Evolutionary conservation across 257 asterid species (phyloP).

Genomic region (Fraxinus excelsior): DNA sequence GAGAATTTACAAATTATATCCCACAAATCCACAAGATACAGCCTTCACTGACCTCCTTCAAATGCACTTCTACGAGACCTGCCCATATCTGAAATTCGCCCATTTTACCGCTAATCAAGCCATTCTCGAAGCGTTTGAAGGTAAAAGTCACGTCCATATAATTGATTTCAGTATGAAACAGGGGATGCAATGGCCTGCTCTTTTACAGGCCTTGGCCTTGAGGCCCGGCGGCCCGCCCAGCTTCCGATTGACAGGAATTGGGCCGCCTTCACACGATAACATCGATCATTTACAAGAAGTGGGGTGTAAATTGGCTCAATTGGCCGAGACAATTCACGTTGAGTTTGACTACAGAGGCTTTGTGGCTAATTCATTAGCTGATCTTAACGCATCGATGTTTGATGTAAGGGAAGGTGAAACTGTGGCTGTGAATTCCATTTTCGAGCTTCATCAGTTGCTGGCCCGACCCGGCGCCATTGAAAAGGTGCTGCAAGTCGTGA

Average conservation of each 20-base stretch:
- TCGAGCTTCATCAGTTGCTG: constrained; percentile 73
- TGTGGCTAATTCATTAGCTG: constrained; percentile 71
- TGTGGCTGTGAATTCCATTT: constrained; percentile 79
- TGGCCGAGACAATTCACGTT: constrained; percentile 67
- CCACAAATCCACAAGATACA: constrained; percentile 51
- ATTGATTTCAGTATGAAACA: constrained; percentile 90
- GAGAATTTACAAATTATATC: constrained; percentile 57
- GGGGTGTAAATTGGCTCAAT: constrained; percentile 69
- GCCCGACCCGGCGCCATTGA: constrained; percentile 70
- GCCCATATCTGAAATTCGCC: constrained; percentile 87
- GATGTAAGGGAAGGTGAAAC: constrained; percentile 67
- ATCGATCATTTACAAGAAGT: constrained; percentile 77
- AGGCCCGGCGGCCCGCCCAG: constrained; percentile 90
- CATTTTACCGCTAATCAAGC: constrained; percentile 97
- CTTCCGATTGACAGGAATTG: constrained; percentile 78
- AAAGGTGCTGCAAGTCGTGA: constrained; percentile 54
- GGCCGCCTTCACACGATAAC: constrained; percentile 68
- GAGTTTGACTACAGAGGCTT: constrained; percentile 74
- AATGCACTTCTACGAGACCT: constrained; percentile 85
- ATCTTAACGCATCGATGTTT: constrained; percentile 74
- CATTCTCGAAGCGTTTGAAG: constrained; percentile 74
- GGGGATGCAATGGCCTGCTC: constrained; percentile 97
- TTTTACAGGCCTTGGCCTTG: constrained; percentile 79
- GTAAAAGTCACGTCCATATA: constrained; percentile 63
- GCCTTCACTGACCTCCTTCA: constrained; percentile 64